Conservation (phyloP, 257 asterid species). For the Ilex asprella region DNA sequence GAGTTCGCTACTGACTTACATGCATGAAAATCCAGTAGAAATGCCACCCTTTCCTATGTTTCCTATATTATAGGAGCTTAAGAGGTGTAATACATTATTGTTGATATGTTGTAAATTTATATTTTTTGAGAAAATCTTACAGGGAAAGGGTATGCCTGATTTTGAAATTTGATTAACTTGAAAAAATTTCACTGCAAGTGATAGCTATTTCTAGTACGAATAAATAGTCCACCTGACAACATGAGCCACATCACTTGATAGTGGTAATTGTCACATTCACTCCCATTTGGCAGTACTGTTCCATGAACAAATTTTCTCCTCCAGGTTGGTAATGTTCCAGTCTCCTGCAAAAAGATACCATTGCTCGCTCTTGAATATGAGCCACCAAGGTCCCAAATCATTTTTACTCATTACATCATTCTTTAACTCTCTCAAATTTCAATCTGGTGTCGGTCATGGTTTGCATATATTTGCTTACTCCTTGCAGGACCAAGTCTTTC, state of each 20-base stretch:
- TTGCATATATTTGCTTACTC: neutral
- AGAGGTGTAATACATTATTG: too few species aligned
- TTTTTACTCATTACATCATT: neutral
- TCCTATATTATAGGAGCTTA: too few species aligned
- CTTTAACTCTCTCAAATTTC: neutral
- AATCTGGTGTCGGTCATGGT: neutral
- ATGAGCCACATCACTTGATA: neutral
- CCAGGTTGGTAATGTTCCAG: conserved; percentile 89
- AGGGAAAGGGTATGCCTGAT: too few species aligned
- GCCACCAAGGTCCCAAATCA: conserved; percentile 65
- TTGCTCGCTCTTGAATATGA: conserved; percentile 87
- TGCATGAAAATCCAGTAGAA: neutral
- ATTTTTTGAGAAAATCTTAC: too few species aligned
- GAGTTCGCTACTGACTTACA: neutral
- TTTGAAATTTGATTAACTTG: too few species aligned
- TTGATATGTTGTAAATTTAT: too few species aligned
- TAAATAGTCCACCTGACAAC: conserved; percentile 8
- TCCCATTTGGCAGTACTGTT: conserved; percentile 4
- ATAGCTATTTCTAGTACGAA: neutral
- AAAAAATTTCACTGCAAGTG: too few species aligned
- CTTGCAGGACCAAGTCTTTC: conserved; percentile 54
- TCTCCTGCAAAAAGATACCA: conserved; percentile 76
- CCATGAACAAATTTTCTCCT: conserved; percentile 5
- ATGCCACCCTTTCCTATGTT: neutral
- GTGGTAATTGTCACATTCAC: neutral